Conservation (phyloP, 164 flowering plant species). For the Nelumbo lutea region DNA sequence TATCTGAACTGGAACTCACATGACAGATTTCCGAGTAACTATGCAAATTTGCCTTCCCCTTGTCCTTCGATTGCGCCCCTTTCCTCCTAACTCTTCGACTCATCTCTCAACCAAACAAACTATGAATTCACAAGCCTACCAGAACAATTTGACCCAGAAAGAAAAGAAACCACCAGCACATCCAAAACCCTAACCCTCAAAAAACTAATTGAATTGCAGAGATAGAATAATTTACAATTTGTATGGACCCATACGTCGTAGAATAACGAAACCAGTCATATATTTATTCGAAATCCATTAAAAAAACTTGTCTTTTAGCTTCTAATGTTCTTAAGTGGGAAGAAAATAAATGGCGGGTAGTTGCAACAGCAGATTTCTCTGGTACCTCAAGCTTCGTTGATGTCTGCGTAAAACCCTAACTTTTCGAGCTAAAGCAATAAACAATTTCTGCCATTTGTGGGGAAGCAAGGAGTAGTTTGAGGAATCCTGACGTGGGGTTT, state of each 20-base stretch:
- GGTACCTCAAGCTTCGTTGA: background rate
- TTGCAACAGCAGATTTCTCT: background rate
- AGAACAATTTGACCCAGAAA: background rate
- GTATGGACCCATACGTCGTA: background rate
- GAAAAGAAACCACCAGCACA: background rate
- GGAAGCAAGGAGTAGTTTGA: no score
- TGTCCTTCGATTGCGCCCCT: slow-evolving; percentile 38
- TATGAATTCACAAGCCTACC: slow-evolving; percentile 1
- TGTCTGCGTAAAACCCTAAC: background rate
- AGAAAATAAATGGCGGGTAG: background rate
- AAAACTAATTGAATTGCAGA: background rate
- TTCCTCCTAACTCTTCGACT: slow-evolving; percentile 79
- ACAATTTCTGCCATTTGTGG: background rate
- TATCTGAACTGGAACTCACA: slow-evolving; percentile 25
- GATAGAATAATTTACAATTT: background rate
- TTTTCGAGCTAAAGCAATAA: no score
- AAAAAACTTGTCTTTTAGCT: background rate
- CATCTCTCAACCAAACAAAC: slow-evolving; percentile 38
- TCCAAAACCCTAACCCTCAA: background rate
- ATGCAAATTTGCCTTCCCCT: slow-evolving; percentile 36
- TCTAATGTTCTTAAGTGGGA: background rate
- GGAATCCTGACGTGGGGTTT: background rate
- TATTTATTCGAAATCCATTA: no score
- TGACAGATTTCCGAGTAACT: slow-evolving; percentile 34
- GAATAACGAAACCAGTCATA: background rate